These are phyloP conservation scores for Nicotiana tabacum DNA, from an alignment of 257 asterid genomes.

Conservation along the genomic window DNA sequence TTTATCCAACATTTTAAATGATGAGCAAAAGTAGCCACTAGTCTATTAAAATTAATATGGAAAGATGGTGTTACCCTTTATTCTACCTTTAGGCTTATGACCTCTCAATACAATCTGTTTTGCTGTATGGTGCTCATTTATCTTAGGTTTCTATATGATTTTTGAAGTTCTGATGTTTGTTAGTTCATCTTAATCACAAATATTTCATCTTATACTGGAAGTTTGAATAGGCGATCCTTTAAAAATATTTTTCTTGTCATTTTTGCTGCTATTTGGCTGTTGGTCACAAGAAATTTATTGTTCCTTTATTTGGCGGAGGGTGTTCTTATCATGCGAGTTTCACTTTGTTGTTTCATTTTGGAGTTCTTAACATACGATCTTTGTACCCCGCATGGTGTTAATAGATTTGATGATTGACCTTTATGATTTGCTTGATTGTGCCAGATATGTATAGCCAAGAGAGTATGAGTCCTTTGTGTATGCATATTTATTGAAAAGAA, in stretches of 20 bases:
- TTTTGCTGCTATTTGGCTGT: too few relatives aligned
- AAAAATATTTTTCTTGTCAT: neutral
- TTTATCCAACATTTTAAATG: too few relatives aligned
- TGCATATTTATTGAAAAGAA: too few relatives aligned
- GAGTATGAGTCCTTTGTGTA: neutral
- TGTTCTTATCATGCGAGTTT: too few relatives aligned
- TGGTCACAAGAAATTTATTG: too few relatives aligned
- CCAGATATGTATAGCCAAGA: slow-evolving; percentile 17
- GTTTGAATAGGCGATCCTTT: neutral
- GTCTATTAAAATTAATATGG: too few relatives aligned
- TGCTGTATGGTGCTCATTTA: neutral
- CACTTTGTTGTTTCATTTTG: too few relatives aligned
- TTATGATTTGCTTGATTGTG: slow-evolving; percentile 22
- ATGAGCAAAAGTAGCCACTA: too few relatives aligned
- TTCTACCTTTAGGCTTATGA: neutral
- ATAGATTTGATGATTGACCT: neutral
- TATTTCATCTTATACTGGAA: neutral
- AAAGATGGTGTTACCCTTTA: too few relatives aligned
- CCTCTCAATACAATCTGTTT: neutral
- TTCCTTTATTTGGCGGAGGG: too few relatives aligned
- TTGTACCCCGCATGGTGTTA: neutral
- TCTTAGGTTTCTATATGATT: neutral
- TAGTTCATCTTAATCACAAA: neutral
- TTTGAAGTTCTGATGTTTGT: neutral
- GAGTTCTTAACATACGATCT: too few relatives aligned